phyloP scores from a whole-genome alignment of 2,329 filamentous ascomycete genomes.

The Fonsecaea nubica region DNA sequence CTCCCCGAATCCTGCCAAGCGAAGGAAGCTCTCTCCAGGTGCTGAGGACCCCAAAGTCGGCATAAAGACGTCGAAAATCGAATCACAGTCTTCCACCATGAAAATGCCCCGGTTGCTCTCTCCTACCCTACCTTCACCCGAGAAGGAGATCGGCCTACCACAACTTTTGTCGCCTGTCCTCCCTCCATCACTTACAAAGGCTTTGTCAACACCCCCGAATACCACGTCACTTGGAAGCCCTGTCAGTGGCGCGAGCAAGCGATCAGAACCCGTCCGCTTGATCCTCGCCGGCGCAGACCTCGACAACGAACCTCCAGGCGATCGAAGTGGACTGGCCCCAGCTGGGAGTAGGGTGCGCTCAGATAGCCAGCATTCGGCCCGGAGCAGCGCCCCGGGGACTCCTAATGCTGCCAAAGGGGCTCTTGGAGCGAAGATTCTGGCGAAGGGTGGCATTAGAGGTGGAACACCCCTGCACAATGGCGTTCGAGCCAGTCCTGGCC shows the following conservation, averaged over 20 bases:
- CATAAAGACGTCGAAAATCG: slow-evolving; percentile 9
- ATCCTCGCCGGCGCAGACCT: slow-evolving; percentile 34
- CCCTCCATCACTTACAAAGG: slow-evolving; percentile 37
- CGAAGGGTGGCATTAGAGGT: slow-evolving; percentile 22
- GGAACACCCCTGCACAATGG: slow-evolving; percentile 32
- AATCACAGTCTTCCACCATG: slow-evolving; percentile 25
- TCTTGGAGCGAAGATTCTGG: slow-evolving; percentile 30
- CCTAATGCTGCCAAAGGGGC: slow-evolving; percentile 24
- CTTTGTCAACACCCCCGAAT: slow-evolving; percentile 28
- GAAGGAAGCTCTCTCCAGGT: slow-evolving; percentile 47
- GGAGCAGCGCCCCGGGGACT: slow-evolving; percentile 31
- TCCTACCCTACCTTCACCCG: slow-evolving; percentile 37
- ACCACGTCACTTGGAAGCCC: slow-evolving; percentile 28
- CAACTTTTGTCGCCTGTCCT: slow-evolving; percentile 37
- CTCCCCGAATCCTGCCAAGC: slow-evolving; percentile 47
- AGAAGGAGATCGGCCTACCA: slow-evolving; percentile 34
- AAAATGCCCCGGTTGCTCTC: slow-evolving; percentile 36
- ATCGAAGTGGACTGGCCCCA: slow-evolving; percentile 23
- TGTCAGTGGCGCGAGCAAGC: slow-evolving; percentile 23
- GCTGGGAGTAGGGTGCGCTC: slow-evolving; percentile 33
- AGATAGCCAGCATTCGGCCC: slow-evolving; percentile 37
- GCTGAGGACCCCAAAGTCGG: slow-evolving; percentile 21
- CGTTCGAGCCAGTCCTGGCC: slow-evolving; percentile 36
- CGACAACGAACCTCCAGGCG: slow-evolving; percentile 18
- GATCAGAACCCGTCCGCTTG: slow-evolving; percentile 35